Evolutionary conservation across 179 eudicot species (phyloP).

Genomic region (Heliamphora pulchella): DNA sequence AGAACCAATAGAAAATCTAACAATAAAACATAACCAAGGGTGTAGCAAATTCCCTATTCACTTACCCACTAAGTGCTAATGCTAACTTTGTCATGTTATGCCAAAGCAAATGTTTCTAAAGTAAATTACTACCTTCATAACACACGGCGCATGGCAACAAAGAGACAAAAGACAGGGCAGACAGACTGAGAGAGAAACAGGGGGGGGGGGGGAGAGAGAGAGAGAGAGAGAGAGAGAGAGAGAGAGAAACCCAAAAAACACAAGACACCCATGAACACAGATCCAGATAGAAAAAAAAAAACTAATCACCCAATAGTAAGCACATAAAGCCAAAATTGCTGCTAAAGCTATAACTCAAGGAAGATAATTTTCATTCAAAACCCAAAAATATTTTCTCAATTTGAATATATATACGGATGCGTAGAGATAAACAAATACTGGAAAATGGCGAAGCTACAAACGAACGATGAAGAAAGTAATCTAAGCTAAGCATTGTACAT

Average conservation of each 20-base stretch:
- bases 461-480: conserved; percentile 2
- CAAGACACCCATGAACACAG: neutral
- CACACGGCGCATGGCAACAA: neutral
- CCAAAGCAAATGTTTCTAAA: neutral
- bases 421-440: neutral
- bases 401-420: neutral
- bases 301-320: neutral
- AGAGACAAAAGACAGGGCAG: neutral
- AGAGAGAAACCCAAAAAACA: neutral
- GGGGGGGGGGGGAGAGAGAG: neutral
- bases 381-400: neutral
- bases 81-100: neutral
- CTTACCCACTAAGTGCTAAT: neutral
- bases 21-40: neutral
- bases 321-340: neutral
- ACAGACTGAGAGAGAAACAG: neutral
- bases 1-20: neutral
- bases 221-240: neutral
- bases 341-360: conserved; percentile 9
- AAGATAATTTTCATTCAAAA: too few species aligned
- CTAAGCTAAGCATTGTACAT: neutral
- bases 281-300: neutral
- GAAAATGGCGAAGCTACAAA: conserved; percentile 4
- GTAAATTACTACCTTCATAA: neutral
- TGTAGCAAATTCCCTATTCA: neutral